Evolutionary conservation across 345 rosid genomes (phyloP).

Genomic region (Camelina laxa): DNA sequence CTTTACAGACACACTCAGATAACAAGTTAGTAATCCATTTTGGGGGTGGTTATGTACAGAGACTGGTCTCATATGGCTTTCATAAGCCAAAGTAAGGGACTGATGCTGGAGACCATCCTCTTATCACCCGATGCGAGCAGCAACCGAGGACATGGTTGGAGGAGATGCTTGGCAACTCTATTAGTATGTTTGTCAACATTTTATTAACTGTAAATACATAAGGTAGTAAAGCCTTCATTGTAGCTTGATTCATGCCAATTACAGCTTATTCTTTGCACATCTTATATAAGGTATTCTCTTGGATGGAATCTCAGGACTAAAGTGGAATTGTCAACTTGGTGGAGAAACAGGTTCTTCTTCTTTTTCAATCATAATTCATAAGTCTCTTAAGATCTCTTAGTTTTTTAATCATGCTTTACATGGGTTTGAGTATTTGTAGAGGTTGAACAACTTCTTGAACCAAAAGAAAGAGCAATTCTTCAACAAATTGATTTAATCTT

Average conservation of each 20-base stretch:
- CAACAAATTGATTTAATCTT: too few species aligned
- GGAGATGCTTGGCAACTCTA: constrained; percentile 93
- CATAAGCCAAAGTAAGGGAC: constrained; percentile 76
- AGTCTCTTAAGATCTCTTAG: too few species aligned
- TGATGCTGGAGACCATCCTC: constrained; percentile 98
- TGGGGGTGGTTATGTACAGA: constrained; percentile 65
- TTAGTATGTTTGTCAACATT: constrained; percentile 91
- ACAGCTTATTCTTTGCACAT: constrained; percentile 4
- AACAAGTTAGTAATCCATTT: constrained; percentile 57
- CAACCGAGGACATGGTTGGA: constrained; percentile 72
- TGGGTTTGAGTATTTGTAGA: too few species aligned
- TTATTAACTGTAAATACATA: constrained; percentile 82
- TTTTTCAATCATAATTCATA: too few species aligned
- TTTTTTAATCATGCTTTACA: too few species aligned
- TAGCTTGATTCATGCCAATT: constrained; percentile 25
- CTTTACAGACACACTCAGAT: constrained; percentile 75
- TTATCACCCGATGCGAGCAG: constrained; percentile 83
- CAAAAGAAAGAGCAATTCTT: too few species aligned
- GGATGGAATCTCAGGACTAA: constrained; percentile 59
- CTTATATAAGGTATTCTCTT: constrained; percentile 17
- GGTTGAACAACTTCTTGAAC: too few species aligned
- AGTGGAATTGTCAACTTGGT: constrained; percentile 74
- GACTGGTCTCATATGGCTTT: constrained; percentile 69
- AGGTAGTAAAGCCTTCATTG: constrained; percentile 53
- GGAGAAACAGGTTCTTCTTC: too few species aligned